These are phyloP conservation scores for Pulveroboletus ravenelii DNA, from an alignment of 768 basidiomycete species.

Conservation along the genomic window DNA sequence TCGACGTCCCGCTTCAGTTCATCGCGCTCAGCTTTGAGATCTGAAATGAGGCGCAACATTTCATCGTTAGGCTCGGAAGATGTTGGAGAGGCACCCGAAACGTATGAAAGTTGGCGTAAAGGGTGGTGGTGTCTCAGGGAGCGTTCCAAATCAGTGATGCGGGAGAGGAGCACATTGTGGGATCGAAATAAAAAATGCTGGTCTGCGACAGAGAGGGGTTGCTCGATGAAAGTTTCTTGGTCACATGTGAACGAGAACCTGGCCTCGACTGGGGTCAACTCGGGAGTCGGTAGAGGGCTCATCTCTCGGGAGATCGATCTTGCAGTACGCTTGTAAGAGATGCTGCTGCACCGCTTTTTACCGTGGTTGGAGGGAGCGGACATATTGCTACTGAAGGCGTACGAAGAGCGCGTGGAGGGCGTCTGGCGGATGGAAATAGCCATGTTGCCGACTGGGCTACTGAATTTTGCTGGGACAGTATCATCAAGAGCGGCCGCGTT, in stretches of 20 bases:
- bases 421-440: constrained; percentile 4
- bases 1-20: constrained; percentile 84
- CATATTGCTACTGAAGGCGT: constrained; percentile 20
- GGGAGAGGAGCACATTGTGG: constrained; percentile 75
- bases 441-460: not conserved
- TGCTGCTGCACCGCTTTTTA: constrained; percentile 58
- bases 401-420: constrained; percentile 26
- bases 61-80: constrained; percentile 63
- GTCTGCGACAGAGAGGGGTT: constrained; percentile 66
- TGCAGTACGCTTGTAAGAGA: constrained; percentile 62
- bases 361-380: constrained; percentile 28
- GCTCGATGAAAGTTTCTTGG: constrained; percentile 20
- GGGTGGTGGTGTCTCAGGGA: constrained; percentile 44
- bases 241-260: constrained; percentile 35
- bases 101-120: constrained; percentile 50
- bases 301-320: constrained; percentile 31
- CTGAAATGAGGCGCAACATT: constrained; percentile 68
- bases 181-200: constrained; percentile 85
- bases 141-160: constrained; percentile 78
- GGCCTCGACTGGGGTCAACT: constrained; percentile 61
- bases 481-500: constrained; percentile 4
- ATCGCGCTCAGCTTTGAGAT: constrained; percentile 85
- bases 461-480: constrained; percentile 24
- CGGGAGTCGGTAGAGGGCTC: constrained; percentile 64
- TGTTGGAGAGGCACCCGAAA: constrained; percentile 38